Percentiles rank a stretch among this genome's conserved stretches.
These are phyloP conservation scores for Maudiozyma humilis DNA, from an alignment of 1,139 yeast species.

Conservation along the genomic window DNA sequence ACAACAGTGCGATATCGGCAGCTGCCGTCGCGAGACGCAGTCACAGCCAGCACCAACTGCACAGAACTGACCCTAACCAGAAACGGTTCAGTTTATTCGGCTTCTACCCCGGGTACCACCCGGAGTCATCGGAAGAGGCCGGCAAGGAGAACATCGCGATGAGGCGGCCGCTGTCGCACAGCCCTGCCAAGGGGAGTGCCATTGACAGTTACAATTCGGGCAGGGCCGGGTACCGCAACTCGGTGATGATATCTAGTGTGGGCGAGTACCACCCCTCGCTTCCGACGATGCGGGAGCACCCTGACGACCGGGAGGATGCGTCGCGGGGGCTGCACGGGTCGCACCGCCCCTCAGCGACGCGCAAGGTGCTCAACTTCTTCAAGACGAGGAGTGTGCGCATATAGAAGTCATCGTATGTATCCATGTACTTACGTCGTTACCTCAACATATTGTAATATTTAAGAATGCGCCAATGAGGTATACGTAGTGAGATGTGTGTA, in stretches of 20 bases:
- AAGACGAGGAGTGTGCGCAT: conserved; percentile 57
- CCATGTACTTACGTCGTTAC: neutral
- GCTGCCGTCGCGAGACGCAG: neutral
- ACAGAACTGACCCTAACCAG: conserved; percentile 1
- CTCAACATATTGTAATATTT: too few species aligned
- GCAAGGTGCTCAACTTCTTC: conserved; percentile 73
- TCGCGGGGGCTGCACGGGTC: conserved; percentile 1
- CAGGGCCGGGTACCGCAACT: conserved; percentile 10
- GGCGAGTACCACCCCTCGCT: conserved; percentile 3
- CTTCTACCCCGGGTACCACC: conserved; percentile 9
- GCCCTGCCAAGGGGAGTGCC: too few species aligned
- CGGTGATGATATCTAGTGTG: conserved; percentile 14
- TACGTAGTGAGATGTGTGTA: neutral
- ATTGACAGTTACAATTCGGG: too few species aligned
- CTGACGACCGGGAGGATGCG: conserved; percentile 6
- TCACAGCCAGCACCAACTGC: neutral
- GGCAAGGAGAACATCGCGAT: conserved; percentile 4
- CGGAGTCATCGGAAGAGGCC: neutral
- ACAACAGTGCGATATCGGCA: neutral
- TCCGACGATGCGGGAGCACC: conserved; percentile 6
- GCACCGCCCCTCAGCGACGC: conserved; percentile 53
- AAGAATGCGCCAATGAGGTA: too few species aligned
- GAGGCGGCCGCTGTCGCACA: neutral
- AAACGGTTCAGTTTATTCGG: conserved; percentile 23
- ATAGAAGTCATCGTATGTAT: neutral